phyloP scores from a whole-genome alignment of 1,284 basidiomycete species.

The Hemileia vastatrix region DNA sequence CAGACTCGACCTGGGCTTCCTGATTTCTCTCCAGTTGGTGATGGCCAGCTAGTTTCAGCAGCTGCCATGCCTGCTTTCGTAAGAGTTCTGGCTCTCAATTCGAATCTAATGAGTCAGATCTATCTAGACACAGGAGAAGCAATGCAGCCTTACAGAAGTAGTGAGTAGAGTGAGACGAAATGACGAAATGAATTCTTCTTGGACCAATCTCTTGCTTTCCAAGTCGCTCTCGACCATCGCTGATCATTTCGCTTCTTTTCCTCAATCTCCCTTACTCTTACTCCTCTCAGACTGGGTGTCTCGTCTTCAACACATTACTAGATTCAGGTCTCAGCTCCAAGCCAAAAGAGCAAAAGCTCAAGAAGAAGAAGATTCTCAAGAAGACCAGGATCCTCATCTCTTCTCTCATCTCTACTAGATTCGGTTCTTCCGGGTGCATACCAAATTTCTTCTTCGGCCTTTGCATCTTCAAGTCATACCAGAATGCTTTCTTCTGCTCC shows the following conservation, averaged over 20 bases:
- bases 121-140: slow-evolving; percentile 39
- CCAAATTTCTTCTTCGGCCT: no score
- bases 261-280: no score
- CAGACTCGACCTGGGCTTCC: slow-evolving; percentile 38
- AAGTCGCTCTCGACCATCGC: not conserved
- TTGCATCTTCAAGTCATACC: no score
- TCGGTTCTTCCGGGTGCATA: no score
- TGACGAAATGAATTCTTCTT: no score
- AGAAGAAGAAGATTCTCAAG: not conserved
- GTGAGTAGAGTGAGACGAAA: slow-evolving; percentile 6
- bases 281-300: no score
- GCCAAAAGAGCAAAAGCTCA: not conserved
- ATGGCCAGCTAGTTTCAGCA: slow-evolving; percentile 38
- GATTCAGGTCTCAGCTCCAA: not conserved
- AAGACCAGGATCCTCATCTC: not conserved
- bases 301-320: no score
- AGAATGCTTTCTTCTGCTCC: no score
- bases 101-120: slow-evolving; percentile 41
- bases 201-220: not conserved
- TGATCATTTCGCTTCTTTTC: not conserved
- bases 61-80: slow-evolving; percentile 37
- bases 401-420: not conserved
- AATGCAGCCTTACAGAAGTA: slow-evolving; percentile 39
- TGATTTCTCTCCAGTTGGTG: slow-evolving; percentile 39
- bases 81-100: slow-evolving; percentile 36